These are phyloP conservation scores for Amanita brunnescens DNA, from an alignment of 768 basidiomycete genomes.

Conservation along the genomic window DNA sequence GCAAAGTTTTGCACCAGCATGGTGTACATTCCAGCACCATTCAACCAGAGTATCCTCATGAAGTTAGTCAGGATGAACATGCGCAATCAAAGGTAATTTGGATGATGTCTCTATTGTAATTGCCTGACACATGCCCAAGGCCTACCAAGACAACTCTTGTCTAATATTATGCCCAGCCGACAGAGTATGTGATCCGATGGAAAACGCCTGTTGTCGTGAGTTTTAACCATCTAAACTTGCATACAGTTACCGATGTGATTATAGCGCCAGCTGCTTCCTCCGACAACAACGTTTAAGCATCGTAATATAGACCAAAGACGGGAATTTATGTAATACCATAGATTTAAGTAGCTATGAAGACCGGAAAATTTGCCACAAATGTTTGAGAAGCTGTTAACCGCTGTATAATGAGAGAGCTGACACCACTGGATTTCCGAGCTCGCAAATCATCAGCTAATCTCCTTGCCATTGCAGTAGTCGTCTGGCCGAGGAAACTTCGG, in stretches of 20 bases:
- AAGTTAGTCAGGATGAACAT: constrained; percentile 22
- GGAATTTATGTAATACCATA: constrained; percentile 9
- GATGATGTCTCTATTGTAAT: not conserved
- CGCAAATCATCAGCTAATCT: constrained; percentile 58
- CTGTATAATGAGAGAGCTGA: constrained; percentile 48
- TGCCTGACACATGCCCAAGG: constrained; percentile 22
- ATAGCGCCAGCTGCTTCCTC: constrained; percentile 9
- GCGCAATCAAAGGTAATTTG: constrained; percentile 39
- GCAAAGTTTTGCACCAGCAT: constrained; percentile 76
- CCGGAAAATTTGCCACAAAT: constrained; percentile 69
- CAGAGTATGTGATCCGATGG: constrained; percentile 53
- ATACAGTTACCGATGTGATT: not conserved
- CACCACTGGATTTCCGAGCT: constrained; percentile 36
- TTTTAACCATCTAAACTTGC: constrained; percentile 11
- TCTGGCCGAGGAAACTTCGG: constrained; percentile 46
- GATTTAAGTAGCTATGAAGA: constrained; percentile 40
- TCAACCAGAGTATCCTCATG: constrained; percentile 71
- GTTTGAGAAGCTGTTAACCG: constrained; percentile 51
- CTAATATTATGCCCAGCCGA: constrained; percentile 67
- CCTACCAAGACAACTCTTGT: constrained; percentile 48
- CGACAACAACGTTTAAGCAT: constrained; percentile 10
- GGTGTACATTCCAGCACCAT: constrained; percentile 95
- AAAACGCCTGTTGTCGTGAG: constrained; percentile 79
- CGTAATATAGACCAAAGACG: not conserved
- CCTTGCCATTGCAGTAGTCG: constrained; percentile 55